phyloP scores from a whole-genome alignment of 805 yeast genomes.

The Cephaloascus albidus region DNA sequence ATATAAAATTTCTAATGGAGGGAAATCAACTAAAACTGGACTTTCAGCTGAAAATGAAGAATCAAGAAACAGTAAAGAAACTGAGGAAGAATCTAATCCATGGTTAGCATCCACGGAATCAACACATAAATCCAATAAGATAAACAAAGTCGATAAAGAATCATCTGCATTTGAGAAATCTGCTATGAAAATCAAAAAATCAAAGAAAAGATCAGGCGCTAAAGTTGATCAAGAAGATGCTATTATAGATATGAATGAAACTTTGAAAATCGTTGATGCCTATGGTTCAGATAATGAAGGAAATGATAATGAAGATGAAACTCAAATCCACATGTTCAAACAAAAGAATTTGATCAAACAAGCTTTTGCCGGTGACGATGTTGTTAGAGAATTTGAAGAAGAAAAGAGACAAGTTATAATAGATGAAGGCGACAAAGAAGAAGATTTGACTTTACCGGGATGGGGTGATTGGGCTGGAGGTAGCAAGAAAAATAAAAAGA shows the following conservation, averaged over 20 bases:
- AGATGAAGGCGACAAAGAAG: constrained; percentile 83
- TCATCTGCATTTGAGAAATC: constrained; percentile 28
- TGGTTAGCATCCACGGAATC: constrained; percentile 19
- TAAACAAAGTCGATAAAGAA: constrained; percentile 20
- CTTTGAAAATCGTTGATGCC: constrained; percentile 44
- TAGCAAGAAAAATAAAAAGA: constrained; percentile 35
- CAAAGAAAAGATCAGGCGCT: constrained; percentile 19
- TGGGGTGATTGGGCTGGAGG: constrained; percentile 98
- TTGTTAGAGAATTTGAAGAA: constrained; percentile 65
- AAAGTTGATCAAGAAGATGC: constrained; percentile 25
- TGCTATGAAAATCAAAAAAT: constrained; percentile 28
- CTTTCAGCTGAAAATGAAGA: constrained; percentile 22
- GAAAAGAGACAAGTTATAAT: constrained; percentile 61
- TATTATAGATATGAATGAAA: constrained; percentile 41
- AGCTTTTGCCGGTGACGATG: constrained; percentile 98
- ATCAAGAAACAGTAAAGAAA: constrained; percentile 8
- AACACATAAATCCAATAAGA: constrained; percentile 20
- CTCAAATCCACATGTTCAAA: constrained; percentile 47
- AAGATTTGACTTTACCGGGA: constrained; percentile 84
- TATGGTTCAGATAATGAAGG: constrained; percentile 28
- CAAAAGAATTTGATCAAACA: constrained; percentile 77
- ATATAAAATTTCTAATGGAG: constrained; percentile 10
- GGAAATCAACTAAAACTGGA: constrained; percentile 9
- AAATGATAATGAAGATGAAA: constrained; percentile 31
- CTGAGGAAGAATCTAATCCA: constrained; percentile 18